Base-by-base conservation (phyloP, 352 stramenopile genomes). In the Globisporangium spiculum region DNA sequence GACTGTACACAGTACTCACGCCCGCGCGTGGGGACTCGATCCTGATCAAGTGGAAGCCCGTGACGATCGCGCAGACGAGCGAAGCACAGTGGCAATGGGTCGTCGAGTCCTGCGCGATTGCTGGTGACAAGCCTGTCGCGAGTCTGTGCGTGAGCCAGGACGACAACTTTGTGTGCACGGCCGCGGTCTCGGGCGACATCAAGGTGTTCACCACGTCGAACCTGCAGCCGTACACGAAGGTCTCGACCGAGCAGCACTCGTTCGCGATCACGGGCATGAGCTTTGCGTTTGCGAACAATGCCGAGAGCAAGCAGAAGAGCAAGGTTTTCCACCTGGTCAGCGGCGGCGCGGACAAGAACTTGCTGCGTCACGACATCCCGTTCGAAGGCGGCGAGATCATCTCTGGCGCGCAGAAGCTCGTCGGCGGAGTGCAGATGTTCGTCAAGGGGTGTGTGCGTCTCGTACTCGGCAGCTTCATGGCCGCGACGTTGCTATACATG, bases 221-320 rank as follows among this genome's bases (percentile, higher is more conserved):
- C 14, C 61, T 95, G 22, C 68, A 78, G 18, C 68, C 77, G 56
- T 91, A 90, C 73, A 82, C 80, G 50, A 83, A 79, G 60, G 66
- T 70, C 22, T 90, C 79, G 26, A 75, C 68, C 9, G 77, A 85
- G 50, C 74, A 93, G 69, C 88, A 95, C 69, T 80, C 76, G 36
- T 94, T 95, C 55, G 88, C 88, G 26, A 92, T 95, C 70, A 95
- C 88, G 5, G 88, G 88, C 34, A 90, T 95, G 80, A 88, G 80
- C 41, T 93, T 91, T 56, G 75, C 77, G n/a, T 66, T 74, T 6
- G 60, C 72, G 0, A 65, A 58, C 4, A 75, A 82, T 57, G 18
- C 54, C 3, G 14, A 18, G 50, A 56, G 9, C n/a, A 60, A 60
- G 54, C n/a, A 60, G 54, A 26, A 22, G 6, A 12, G 36, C 54